Conservation (phyloP, 1,139 yeast species). For the Geotrichum aggregatum region DNA sequence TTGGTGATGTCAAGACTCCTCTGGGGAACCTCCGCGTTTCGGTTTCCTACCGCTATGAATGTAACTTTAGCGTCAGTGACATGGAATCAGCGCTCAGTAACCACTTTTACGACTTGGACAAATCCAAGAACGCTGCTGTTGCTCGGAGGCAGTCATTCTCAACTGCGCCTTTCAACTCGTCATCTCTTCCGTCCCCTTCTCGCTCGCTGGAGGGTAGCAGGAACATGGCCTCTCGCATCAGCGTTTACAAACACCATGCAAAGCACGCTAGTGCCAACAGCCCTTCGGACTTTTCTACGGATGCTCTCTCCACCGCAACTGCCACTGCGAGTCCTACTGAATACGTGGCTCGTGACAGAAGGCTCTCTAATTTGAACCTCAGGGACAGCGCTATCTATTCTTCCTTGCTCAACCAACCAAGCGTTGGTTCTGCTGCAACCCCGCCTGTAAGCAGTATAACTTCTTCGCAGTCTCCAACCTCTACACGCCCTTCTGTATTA, state of each 20-base stretch:
- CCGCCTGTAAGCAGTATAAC: slow-evolving; percentile 1
- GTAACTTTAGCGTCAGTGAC: slow-evolving; percentile 63
- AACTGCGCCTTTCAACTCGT: slow-evolving; percentile 7
- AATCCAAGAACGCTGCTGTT: slow-evolving; percentile 11
- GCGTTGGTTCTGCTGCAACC: neutral
- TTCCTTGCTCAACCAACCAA: slow-evolving; percentile 6
- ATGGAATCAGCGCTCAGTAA: slow-evolving; percentile 60
- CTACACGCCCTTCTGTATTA: slow-evolving; percentile 28
- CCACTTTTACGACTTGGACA: slow-evolving; percentile 53
- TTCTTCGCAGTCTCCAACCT: slow-evolving; percentile 13
- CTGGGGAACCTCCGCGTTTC: slow-evolving; percentile 69
- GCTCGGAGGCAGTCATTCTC: slow-evolving; percentile 11
- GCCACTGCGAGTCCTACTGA: slow-evolving; percentile 17
- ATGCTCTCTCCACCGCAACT: slow-evolving; percentile 3
- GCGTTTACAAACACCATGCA: slow-evolving; percentile 15
- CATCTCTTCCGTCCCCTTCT: slow-evolving; percentile 10
- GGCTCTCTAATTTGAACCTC: slow-evolving; percentile 12
- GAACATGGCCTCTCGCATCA: slow-evolving; percentile 15
- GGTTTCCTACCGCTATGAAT: slow-evolving; percentile 72
- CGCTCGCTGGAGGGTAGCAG: slow-evolving; percentile 17
- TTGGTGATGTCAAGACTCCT: slow-evolving; percentile 69
- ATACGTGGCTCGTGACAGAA: slow-evolving; percentile 14
- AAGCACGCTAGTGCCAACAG: neutral
- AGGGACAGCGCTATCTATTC: slow-evolving; percentile 15
- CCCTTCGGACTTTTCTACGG: slow-evolving; percentile 11